A percentile compares a stretch with the other conserved stretches of the same genome.
Conservation (phyloP, 164 flowering plant genomes). For the Cinnamomum micranthum region DNA sequence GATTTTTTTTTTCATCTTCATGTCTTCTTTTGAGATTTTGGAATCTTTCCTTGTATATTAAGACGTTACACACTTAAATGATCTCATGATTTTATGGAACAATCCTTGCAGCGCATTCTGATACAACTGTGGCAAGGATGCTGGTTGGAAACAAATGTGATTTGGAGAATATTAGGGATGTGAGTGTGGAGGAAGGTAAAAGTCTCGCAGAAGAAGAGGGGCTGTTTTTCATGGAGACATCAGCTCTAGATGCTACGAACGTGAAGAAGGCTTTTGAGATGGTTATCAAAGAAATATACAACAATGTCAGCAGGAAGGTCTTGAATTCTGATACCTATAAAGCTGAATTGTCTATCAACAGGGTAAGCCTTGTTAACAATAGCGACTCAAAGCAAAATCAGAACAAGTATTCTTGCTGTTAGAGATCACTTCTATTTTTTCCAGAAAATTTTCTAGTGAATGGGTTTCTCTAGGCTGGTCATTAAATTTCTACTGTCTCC, state of each 20-base stretch:
- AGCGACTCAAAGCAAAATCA: constrained; percentile 24
- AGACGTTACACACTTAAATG: too few relatives aligned
- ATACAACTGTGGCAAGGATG: constrained; percentile 42
- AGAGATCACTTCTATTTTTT: too few relatives aligned
- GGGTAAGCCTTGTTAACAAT: constrained; percentile 35
- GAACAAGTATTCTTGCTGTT: constrained; percentile 32
- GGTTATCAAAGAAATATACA: constrained; percentile 1
- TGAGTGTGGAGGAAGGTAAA: constrained; percentile 40
- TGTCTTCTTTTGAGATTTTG: too few relatives aligned
- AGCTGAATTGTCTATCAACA: constrained; percentile 36
- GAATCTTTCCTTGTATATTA: too few relatives aligned
- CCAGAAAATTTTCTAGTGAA: neutral
- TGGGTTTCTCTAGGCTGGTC: constrained; percentile 4
- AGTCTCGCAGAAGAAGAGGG: constrained; percentile 42
- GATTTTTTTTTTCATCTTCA: too few relatives aligned
- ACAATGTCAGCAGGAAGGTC: constrained; percentile 41
- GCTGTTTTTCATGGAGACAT: constrained; percentile 44
- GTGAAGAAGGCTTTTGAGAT: constrained; percentile 40
- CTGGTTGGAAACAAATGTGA: constrained; percentile 42
- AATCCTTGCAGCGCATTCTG: constrained; percentile 17
- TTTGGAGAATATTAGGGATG: constrained; percentile 16
- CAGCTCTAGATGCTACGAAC: constrained; percentile 42
- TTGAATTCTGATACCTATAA: constrained; percentile 41
- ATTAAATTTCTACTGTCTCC: constrained; percentile 1
- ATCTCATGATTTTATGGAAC: too few relatives aligned